Percentiles rank a stretch among this genome's conserved stretches.
Conservation (phyloP, 2,329 filamentous ascomycete genomes). For the Metarhizium rileyi region DNA sequence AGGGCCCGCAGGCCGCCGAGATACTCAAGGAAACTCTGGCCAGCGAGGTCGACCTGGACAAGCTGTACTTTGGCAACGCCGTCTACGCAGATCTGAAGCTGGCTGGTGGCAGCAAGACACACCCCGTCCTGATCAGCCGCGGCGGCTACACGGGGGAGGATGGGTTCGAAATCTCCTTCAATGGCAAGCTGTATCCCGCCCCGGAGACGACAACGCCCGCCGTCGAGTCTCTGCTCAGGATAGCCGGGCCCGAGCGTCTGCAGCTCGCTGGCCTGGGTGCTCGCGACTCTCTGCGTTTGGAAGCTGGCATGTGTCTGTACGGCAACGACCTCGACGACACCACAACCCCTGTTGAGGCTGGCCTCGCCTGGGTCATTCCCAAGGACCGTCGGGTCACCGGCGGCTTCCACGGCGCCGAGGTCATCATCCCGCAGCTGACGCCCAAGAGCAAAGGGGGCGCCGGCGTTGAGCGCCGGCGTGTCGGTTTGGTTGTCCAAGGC, state of each 20-base stretch:
- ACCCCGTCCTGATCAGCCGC: slow-evolving; percentile 58
- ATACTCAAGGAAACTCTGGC: slow-evolving; percentile 57
- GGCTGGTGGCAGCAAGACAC: slow-evolving; percentile 34
- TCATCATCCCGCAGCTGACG: slow-evolving; percentile 68
- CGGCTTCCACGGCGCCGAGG: slow-evolving; percentile 77
- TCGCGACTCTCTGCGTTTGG: slow-evolving; percentile 82
- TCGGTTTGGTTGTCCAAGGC: slow-evolving; percentile 75
- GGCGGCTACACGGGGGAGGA: slow-evolving; percentile 97
- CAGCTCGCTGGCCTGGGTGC: slow-evolving; percentile 83
- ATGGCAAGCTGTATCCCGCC: slow-evolving; percentile 30
- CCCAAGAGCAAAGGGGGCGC: slow-evolving; percentile 61
- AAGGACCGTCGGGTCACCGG: slow-evolving; percentile 59
- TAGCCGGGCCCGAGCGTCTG: slow-evolving; percentile 51
- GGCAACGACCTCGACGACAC: slow-evolving; percentile 89
- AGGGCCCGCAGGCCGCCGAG: slow-evolving; percentile 68
- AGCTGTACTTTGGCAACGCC: slow-evolving; percentile 74
- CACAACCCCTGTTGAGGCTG: slow-evolving; percentile 50
- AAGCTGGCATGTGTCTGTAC: slow-evolving; percentile 99
- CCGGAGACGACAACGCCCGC: slow-evolving; percentile 38
- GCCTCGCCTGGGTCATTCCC: slow-evolving; percentile 69
- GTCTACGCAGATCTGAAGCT: slow-evolving; percentile 56
- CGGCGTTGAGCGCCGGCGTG: slow-evolving; percentile 61
- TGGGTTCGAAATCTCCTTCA: slow-evolving; percentile 89
- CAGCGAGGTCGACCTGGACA: slow-evolving; percentile 46
- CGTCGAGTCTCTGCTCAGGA: slow-evolving; percentile 58